Base-by-base conservation (phyloP, 2,329 filamentous ascomycete species). In the Ophiostoma sp. region DNA sequence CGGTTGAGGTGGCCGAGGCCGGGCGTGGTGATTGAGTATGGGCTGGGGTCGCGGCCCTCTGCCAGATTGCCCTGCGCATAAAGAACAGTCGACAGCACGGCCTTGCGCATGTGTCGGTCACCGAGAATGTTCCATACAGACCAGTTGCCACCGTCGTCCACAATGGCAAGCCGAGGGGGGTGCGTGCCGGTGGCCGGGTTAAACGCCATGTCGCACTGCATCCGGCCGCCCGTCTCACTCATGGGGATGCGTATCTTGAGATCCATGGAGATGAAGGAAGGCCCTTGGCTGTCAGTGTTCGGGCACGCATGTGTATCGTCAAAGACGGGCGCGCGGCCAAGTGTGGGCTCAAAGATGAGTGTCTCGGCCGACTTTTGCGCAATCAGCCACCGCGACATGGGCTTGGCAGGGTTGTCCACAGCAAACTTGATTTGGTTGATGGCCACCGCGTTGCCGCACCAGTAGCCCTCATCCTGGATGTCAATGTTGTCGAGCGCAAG, bases 121-220 rank as follows among this genome's bases (percentile, higher is more conserved):
- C 79, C 80, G 15, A 75, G 73, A 33, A 90, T 79, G 72, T 90
- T 83, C 87, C 89, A 92, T 4, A 92, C 77, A 62, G 81, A 87
- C 91, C 90, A 94, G 71, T 80, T 81, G 1, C 90, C 90, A 44
- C 79, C 79, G 68, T 86, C 82, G 74, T 93, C 89, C 23, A 93
- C 81, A 35, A 93, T 81, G 20, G 83, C 88, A 68, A 93, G 79
- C 74, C 90, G 88, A 1, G 86, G 84, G 20, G 81, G 83, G 13
- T 81, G 79, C 77, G 79, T 85, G 73, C 71, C 79, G 5, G 75
- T 76, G 4, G 78, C 78, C 0, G 89, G 86, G 73, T 89, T 89
- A 76, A 93, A 91, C 0, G 85, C 79, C 3, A 90, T 81, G 77
- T 93, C 88, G 0, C 83, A 83, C 74, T 91, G 88, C 0, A 82